These are phyloP conservation scores for Colletotrichum gigasporum DNA, from an alignment of 2,329 filamentous ascomycete genomes.

Conservation along the genomic window DNA sequence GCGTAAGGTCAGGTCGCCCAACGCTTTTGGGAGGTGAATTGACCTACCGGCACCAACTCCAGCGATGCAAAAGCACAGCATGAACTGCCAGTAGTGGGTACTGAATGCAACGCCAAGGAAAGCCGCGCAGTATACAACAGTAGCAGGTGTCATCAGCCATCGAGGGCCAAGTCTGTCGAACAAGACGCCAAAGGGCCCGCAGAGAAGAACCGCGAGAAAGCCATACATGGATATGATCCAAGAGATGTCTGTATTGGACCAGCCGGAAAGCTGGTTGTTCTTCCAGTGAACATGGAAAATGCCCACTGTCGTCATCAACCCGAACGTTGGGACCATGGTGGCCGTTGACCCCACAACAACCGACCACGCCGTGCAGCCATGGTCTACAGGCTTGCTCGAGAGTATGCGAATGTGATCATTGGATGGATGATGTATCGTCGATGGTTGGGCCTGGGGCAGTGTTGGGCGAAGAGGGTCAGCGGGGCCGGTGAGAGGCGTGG, in stretches of 20 bases:
- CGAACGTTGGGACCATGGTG: slow-evolving; percentile 36
- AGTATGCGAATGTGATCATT: slow-evolving; percentile 35
- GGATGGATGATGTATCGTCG: not conserved
- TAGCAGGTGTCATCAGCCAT: slow-evolving; percentile 34
- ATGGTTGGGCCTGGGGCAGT: not conserved
- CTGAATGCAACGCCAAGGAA: slow-evolving; percentile 41
- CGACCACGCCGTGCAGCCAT: slow-evolving; percentile 18
- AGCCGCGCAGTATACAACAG: slow-evolving; percentile 34
- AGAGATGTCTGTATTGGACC: slow-evolving; percentile 34
- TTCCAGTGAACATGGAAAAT: slow-evolving; percentile 42
- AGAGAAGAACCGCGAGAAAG: slow-evolving; percentile 39
- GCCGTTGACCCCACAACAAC: slow-evolving; percentile 21
- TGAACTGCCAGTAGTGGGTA: slow-evolving; percentile 38
- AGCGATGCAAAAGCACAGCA: slow-evolving; percentile 40
- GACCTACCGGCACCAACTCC: slow-evolving; percentile 38
- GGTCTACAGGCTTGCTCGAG: slow-evolving; percentile 30
- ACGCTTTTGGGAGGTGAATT: not conserved
- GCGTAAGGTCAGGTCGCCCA: not conserved
- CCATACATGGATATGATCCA: slow-evolving; percentile 42
- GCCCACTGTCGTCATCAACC: slow-evolving; percentile 39
- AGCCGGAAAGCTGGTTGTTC: slow-evolving; percentile 33
- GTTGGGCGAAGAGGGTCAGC: slow-evolving; percentile 34
- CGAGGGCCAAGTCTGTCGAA: slow-evolving; percentile 36
- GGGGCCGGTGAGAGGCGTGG: slow-evolving; percentile 34
- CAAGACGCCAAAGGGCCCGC: slow-evolving; percentile 33